A percentile compares a stretch with the other conserved stretches of the same genome.
phyloP scores from a whole-genome alignment of 441 rosid genomes.

The Adansonia madagascariensis region DNA sequence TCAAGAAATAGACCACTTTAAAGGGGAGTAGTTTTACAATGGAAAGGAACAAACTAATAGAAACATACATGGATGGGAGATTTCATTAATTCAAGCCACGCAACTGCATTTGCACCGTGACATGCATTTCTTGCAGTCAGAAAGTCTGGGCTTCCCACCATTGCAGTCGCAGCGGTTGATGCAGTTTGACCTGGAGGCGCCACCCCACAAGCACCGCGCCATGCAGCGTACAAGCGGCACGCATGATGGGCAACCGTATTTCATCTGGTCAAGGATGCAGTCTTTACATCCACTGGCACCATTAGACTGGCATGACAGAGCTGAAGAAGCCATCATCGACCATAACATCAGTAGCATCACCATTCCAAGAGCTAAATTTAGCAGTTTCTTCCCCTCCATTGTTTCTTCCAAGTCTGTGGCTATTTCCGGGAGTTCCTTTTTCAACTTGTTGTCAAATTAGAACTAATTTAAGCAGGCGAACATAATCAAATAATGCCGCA shows the following conservation, averaged over 20 bases:
- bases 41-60: background rate
- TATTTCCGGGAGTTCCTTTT: background rate
- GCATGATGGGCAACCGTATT: constrained; percentile 62
- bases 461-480: constrained; percentile 5
- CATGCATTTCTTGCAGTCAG: constrained; percentile 74
- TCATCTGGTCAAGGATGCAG: constrained; percentile 65
- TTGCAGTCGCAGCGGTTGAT: constrained; percentile 53
- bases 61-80: background rate
- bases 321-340: constrained; percentile 24
- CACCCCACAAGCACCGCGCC: constrained; percentile 88
- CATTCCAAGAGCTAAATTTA: constrained; percentile 19
- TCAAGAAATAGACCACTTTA: background rate
- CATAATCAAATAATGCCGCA: background rate
- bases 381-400: constrained; percentile 29
- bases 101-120: constrained; percentile 74
- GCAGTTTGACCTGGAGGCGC: constrained; percentile 49
- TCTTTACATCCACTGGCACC: constrained; percentile 53
- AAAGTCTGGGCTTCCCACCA: constrained; percentile 49
- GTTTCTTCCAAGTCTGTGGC: background rate
- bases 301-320: constrained; percentile 30
- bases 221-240: constrained; percentile 66
- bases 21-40: background rate
- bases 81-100: constrained; percentile 24
- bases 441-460: background rate
- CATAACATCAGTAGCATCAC: constrained; percentile 21